Percentiles rank a stretch among this genome's conserved stretches.
These are phyloP conservation scores for Selenicereus undatus DNA, from an alignment of 148 eudicot species.

Conservation along the genomic window DNA sequence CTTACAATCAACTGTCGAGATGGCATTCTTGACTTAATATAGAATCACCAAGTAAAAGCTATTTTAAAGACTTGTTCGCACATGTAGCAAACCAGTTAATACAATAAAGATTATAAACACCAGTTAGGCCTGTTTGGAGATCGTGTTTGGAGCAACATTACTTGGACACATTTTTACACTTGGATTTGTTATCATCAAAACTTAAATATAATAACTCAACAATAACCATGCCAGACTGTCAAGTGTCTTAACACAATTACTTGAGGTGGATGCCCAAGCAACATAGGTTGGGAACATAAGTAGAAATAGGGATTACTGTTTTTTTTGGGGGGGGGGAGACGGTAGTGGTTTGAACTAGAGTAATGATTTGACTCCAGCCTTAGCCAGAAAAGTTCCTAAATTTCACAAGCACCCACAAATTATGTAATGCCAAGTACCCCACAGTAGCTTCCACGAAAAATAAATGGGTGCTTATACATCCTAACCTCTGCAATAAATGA, in stretches of 20 bases:
- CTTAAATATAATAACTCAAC: too few species aligned
- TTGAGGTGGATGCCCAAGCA: background rate
- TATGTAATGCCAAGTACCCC: background rate
- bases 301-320: background rate
- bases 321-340: background rate
- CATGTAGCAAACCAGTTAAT: too few species aligned
- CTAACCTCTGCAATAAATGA: constrained; percentile 4
- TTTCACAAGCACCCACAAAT: background rate
- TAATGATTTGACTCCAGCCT: background rate
- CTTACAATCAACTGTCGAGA: too few species aligned
- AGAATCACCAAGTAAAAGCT: too few species aligned
- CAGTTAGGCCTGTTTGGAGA: too few species aligned
- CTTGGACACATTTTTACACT: too few species aligned
- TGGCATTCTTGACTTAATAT: too few species aligned
- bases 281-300: background rate
- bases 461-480: background rate
- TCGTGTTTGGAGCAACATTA: too few species aligned
- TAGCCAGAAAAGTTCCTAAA: background rate
- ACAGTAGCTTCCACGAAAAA: background rate
- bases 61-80: too few species aligned
- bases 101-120: too few species aligned
- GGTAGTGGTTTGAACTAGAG: background rate
- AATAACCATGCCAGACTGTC: background rate
- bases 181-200: too few species aligned
- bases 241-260: background rate